A percentile compares a stretch with the other conserved stretches of the same genome.
Conservation (phyloP, 75 land plant species). For the Chamaecyparis obtusa region DNA sequence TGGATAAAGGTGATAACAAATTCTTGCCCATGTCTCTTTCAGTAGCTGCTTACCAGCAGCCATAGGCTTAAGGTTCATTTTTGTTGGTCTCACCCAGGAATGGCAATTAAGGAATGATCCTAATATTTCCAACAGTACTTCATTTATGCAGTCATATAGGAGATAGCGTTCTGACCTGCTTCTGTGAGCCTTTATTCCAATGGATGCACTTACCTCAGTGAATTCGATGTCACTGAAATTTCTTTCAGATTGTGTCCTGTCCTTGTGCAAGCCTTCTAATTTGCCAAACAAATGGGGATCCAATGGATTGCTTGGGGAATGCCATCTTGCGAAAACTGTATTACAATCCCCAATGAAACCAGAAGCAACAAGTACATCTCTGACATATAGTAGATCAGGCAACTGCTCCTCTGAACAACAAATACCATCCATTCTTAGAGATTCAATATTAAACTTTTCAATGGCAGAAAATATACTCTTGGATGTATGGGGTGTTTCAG, state of each 20-base stretch:
- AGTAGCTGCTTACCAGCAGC: conserved; percentile 17
- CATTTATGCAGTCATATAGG: conserved; percentile 70
- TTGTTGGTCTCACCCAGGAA: conserved; percentile 13
- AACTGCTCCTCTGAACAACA: conserved; percentile 30
- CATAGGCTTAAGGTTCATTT: not conserved
- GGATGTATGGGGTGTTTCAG: conserved; percentile 8
- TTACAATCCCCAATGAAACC: conserved; percentile 32
- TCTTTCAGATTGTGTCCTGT: not conserved
- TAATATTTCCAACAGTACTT: conserved; percentile 44
- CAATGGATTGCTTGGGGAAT: conserved; percentile 58
- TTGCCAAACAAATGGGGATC: conserved; percentile 45
- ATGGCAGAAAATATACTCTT: not conserved
- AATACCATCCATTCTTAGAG: not conserved
- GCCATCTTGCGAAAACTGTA: conserved; percentile 42
- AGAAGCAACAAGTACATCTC: conserved; percentile 41
- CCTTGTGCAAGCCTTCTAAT: conserved; percentile 33
- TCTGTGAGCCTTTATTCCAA: conserved; percentile 28
- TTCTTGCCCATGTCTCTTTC: conserved; percentile 38
- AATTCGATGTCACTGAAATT: conserved; percentile 16
- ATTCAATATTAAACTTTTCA: not conserved
- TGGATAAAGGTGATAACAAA: conserved; percentile 28
- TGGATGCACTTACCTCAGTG: conserved; percentile 17
- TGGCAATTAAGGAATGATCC: conserved; percentile 18
- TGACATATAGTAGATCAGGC: conserved; percentile 42
- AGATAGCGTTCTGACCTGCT: conserved; percentile 52